phyloP scores from a whole-genome alignment of 352 stramenopile species.

The Pythium folliculosum region DNA sequence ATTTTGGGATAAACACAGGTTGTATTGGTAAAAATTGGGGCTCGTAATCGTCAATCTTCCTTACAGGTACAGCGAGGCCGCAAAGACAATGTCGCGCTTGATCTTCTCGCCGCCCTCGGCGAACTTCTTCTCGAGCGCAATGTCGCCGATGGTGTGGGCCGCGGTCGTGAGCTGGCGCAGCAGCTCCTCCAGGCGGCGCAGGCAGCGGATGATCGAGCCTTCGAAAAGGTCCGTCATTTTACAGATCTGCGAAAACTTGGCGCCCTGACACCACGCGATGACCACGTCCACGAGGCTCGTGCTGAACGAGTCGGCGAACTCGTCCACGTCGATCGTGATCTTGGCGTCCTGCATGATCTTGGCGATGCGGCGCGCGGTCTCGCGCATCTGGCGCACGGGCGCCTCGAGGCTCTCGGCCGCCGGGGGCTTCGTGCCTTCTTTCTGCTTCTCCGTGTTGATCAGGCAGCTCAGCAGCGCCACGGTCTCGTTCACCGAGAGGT shows the following conservation, averaged over 20 bases:
- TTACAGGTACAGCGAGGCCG: constrained; percentile 97
- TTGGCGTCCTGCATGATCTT: constrained; percentile 92
- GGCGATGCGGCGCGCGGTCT: constrained; percentile 91
- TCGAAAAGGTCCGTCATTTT: constrained; percentile 99
- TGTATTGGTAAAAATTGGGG: background rate
- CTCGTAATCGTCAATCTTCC: background rate
- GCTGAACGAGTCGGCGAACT: constrained; percentile 98
- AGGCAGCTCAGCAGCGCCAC: constrained; percentile 96
- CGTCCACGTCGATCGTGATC: constrained; percentile 95
- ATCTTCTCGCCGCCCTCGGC: constrained; percentile 96
- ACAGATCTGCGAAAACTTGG: constrained; percentile 98
- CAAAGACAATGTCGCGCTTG: constrained; percentile 99
- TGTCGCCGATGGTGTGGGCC: constrained; percentile 97
- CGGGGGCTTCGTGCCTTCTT: constrained; percentile 85
- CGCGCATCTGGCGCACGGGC: constrained; percentile 94
- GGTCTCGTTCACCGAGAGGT: constrained; percentile 96
- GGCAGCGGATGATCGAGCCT: constrained; percentile 97
- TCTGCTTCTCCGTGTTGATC: constrained; percentile 95
- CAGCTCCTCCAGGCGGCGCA: constrained; percentile 97
- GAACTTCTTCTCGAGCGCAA: constrained; percentile 98
- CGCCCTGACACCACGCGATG: constrained; percentile 96
- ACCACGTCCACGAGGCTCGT: constrained; percentile 98
- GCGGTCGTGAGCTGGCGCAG: constrained; percentile 95
- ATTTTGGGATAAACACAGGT: background rate
- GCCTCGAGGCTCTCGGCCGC: constrained; percentile 78